Conservation (phyloP, 495 filamentous ascomycete genomes). For the Daldinia concentrica region DNA sequence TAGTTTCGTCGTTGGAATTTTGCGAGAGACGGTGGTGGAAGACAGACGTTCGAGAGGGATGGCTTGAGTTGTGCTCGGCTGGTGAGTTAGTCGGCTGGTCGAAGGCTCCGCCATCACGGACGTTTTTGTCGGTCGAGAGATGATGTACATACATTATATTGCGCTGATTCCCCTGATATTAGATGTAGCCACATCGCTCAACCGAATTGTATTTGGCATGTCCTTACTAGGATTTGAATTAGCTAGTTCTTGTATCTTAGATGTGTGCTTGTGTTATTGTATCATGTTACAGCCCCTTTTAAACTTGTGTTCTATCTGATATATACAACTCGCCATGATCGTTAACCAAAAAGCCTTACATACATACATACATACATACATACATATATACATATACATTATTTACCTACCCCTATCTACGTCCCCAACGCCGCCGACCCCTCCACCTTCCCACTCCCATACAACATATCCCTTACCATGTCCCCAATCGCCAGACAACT, state of each 20-base stretch:
- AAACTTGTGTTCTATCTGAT: not conserved
- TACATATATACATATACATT: not conserved
- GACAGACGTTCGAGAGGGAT: not conserved
- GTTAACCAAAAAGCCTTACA: not conserved
- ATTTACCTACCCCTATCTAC: not conserved
- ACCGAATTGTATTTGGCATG: not conserved
- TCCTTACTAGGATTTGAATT: not conserved
- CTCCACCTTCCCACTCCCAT: constrained; percentile 52
- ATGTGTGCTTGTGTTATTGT: not conserved
- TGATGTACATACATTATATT: constrained; percentile 11
- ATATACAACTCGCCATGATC: not conserved
- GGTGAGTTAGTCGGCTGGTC: not conserved
- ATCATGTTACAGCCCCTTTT: not conserved
- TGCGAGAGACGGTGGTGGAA: not conserved
- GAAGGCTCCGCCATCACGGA: not conserved
- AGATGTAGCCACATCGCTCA: constrained; percentile 1
- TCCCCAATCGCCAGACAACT: constrained; percentile 89
- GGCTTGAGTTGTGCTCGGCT: not conserved
- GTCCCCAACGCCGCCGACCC: constrained; percentile 5
- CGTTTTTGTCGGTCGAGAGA: not conserved
- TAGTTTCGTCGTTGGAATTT: constrained; percentile 16
- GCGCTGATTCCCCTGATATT: not conserved
- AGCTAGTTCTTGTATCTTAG: not conserved
- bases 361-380: not conserved
- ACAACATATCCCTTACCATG: constrained; percentile 78